These are phyloP conservation scores for Nymphaea colorata DNA, from an alignment of 164 flowering plant genomes.

Conservation along the genomic window DNA sequence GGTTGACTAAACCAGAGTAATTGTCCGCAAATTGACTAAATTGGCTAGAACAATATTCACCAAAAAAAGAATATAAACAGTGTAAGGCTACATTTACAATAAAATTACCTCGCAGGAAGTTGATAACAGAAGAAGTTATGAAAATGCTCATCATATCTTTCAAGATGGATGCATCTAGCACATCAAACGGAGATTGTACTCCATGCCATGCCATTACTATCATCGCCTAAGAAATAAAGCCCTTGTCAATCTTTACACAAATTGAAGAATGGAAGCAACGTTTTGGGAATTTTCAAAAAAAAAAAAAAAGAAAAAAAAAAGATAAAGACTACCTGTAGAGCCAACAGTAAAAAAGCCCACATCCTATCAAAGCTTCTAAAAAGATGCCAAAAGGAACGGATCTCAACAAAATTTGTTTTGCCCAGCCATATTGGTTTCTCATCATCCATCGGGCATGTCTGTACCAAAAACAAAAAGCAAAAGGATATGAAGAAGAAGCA, in stretches of 20 bases:
- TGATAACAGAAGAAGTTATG: constrained; percentile 56
- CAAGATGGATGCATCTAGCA: constrained; percentile 48
- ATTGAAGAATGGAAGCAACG: no score
- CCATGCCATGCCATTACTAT: constrained; percentile 88
- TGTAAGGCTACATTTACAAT: constrained; percentile 13
- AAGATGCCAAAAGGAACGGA: constrained; percentile 85
- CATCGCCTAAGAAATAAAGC: constrained; percentile 45
- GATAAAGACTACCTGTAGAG: constrained; percentile 61
- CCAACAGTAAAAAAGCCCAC: constrained; percentile 70
- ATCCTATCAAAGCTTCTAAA: constrained; percentile 94
- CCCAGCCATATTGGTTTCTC: constrained; percentile 60
- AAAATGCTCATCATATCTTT: constrained; percentile 27
- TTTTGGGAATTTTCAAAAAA: no score
- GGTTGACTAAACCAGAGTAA: no score
- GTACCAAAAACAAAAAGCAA: background rate
- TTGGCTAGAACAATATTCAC: no score
- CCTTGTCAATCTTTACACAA: no score
- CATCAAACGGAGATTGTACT: constrained; percentile 54
- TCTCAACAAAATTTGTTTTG: constrained; percentile 91
- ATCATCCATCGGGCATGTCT: constrained; percentile 21
- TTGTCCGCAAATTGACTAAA: no score
- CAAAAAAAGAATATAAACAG: no score
- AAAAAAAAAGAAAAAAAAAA: no score
- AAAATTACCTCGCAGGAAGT: constrained; percentile 53
- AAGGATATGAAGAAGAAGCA: background rate